Base-by-base conservation (phyloP, 768 basidiomycete genomes). In the Russula abietina region DNA sequence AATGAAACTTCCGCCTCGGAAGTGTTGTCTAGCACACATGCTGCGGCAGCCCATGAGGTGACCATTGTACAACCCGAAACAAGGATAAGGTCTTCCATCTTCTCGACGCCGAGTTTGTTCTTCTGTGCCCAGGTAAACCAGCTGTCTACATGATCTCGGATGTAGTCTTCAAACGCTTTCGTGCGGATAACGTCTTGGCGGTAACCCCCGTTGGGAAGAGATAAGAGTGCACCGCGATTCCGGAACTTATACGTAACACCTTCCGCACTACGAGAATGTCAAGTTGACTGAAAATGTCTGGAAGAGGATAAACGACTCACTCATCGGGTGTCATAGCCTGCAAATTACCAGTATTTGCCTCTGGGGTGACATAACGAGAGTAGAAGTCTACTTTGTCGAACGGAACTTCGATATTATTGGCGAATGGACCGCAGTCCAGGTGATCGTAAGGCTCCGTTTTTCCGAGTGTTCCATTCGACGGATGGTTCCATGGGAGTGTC, bases 1-100 rank as follows among this genome's bases (percentile, higher is more conserved):
- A 59, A 38, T 10, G 57, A 59, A 17, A 51, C 28, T 17, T 41
- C 28, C 6, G 28, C 26, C 1, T 49, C 17, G 30, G 3, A 0
- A 6, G 16, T 11, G 5, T 28, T 17, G 24, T 45, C 46, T n/a
- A n/a, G n/a, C 1, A 22, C 7, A 12, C 60, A 43, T 6, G 38
- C 22, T 26, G 38, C 52, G 9, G 41, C 45, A 9, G 57, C 62
- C 62, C 62, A 63, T 10, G 62, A 48, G 12, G 26, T 22, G 19
- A 51, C 53, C 22, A 58, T 22, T 12, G 50, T 54, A 46, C 62
- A 52, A 0, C 62, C 62, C 5, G 62, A 11, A 2, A 63, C 57
- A n/a, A 63, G 51, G 22, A 63, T 63, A 2, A 63, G 43, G 24
- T 63, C 62, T 32, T 63, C 62, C 62, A 64, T 33, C 4, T 36